Base-by-base conservation (phyloP, 108 stramenopile species). In the Cyclostephanos tholiformis region DNA sequence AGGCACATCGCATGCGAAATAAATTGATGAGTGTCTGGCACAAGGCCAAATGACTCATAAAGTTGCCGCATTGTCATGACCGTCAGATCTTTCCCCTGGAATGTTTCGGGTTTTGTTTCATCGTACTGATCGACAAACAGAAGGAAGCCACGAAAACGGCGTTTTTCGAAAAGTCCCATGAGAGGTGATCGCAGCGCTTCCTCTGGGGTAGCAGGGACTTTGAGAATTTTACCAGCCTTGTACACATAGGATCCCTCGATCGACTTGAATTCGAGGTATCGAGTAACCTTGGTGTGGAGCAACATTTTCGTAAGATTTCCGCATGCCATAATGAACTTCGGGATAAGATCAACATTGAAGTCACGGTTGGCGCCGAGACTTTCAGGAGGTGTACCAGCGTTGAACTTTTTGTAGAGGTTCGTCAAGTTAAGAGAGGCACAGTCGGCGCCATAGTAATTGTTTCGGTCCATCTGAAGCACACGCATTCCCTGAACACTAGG, bases 241-340 rank as follows among this genome's bases (percentile, higher is more conserved):
- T 95, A 94, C 27, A 99, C 99, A 77, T 93, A 99, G 50, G 96
- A 96, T 67, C 98, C 97, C 62, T 95, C 89, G 60, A 99, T 93
- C 35, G 83, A 84, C 82, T 97, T 97, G 88, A 99, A 99, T 56
- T 99, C 98, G 62, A 99, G 79, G 86, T 99, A 99, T 22, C 94
- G 87, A 29, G 95, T 97, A 49, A 99, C 98, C 83, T 97, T 97
- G 67, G 97, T 97, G 87, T 97, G 97, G 55, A 98, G 86, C 62
- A 99, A 84, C 94, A 99, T 98, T 83, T 99, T 97, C 46, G 98
- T 98, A 26, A 99, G 89, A 66, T 97, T 97, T 29, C 99, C 99
- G 71, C 95, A 95, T 12, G 99, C 98, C 98, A 99, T 99, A 82
- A 99, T 97, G 84, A 99, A 98, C 84, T 99, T 99, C 22, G 98